Evolutionary conservation across 2,329 filamentous ascomycete species (phyloP).

Genomic region (Ophiostoma perfectum): DNA sequence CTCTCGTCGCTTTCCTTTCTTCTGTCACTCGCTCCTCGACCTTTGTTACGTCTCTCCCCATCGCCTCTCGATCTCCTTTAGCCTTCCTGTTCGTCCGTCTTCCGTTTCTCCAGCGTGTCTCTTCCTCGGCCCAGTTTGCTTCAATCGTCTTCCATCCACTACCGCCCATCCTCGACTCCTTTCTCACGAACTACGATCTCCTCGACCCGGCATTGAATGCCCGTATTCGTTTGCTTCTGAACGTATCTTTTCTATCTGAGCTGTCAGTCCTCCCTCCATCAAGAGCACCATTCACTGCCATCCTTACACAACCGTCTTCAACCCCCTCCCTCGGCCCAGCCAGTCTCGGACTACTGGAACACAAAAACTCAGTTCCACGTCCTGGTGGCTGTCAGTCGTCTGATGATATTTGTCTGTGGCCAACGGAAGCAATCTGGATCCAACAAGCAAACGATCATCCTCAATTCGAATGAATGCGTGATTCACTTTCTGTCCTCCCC

Average conservation of each 20-base stretch:
- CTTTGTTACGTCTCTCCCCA: background rate
- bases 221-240: background rate
- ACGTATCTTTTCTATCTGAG: background rate
- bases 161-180: background rate
- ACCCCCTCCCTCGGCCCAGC: background rate
- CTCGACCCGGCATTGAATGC: background rate
- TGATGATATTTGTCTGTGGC: background rate
- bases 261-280: conserved; percentile 9
- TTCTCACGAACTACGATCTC: background rate
- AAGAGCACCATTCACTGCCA: background rate
- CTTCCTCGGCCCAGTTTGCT: background rate
- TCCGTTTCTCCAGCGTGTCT: background rate
- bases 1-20: background rate
- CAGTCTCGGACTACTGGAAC: background rate
- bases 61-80: background rate
- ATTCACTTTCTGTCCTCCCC: background rate
- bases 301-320: background rate
- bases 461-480: background rate
- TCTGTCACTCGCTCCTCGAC: background rate
- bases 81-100: background rate
- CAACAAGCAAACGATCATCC: background rate
- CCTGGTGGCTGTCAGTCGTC: background rate
- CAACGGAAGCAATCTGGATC: background rate
- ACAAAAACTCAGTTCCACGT: background rate
- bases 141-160: background rate